Base-by-base conservation (phyloP, 495 filamentous ascomycete genomes). In the Neurospora sp. region DNA sequence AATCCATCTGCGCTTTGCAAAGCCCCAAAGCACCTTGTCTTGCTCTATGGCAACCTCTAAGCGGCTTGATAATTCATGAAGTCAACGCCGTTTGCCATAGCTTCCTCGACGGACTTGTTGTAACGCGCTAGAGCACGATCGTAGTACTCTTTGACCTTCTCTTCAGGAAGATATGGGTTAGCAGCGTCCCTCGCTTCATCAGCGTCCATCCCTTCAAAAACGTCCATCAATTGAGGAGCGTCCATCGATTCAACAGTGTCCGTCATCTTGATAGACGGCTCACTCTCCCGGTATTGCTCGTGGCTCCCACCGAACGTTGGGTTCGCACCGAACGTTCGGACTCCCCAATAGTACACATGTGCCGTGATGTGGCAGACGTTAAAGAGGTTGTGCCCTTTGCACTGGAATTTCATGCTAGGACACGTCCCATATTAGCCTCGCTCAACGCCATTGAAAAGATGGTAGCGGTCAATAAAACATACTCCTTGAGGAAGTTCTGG, bases 111-210 rank as follows among this genome's bases (percentile, higher is more conserved):
- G 5, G 11, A 3, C 48, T 6, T 59, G 2, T 27, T 27, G 20
- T 7, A 14, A 6, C 48, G 48, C 48, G 1, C 54, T 37, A 35
- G 2, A 35, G 27, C 54, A 66, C 54, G 54, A 31, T 66, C 12
- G 7, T 35, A 66, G 7, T 66, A 18, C 14, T 18, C 54, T 18
- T 4, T 4, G 5, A 35, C 1, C 27, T 66, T 66, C 12, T 66
- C 54, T 37, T 66, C 1, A 66, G 27, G 7, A 18, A 66, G 54
- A 27, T 37, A 1, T 31, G 23, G 23, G 7, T 66, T 66, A 8
- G 12, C 27, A 18, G 54, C 54, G 14, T 37, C 54, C 54, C 27
- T 66, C 54, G 27, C 54, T 62, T 62, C 54, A 62, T 62, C 54
- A 16, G 54, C 5, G 54, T 62, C 54, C 54, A 62, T 62, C 23